These are phyloP conservation scores for Spirogloea muscicola DNA, from an alignment of 139 green algal genomes.

Conservation along the genomic window DNA sequence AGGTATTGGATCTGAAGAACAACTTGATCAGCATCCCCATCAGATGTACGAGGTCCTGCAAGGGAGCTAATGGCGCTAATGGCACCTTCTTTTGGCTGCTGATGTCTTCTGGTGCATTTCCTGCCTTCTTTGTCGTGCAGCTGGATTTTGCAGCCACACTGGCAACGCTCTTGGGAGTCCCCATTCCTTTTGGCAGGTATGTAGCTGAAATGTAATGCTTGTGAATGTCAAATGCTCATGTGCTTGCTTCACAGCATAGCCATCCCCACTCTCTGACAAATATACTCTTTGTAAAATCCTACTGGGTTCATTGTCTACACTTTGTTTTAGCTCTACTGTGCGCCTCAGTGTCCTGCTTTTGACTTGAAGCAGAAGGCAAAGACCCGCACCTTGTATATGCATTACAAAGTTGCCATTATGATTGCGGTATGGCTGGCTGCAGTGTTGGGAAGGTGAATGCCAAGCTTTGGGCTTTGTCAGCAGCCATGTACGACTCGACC, in stretches of 20 bases:
- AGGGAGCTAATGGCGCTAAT: too few species aligned
- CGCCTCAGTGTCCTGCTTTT: background rate
- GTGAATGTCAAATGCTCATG: background rate
- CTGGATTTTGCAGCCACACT: constrained; percentile 81
- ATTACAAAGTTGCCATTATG: background rate
- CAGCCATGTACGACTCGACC: background rate
- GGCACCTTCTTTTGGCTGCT: too few species aligned
- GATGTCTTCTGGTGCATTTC: too few species aligned
- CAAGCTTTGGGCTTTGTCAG: constrained; percentile 1
- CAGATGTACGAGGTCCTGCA: background rate
- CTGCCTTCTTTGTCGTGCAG: constrained; percentile 65
- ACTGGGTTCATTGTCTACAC: background rate
- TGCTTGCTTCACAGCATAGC: constrained; percentile 1
- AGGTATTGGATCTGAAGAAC: constrained; percentile 1
- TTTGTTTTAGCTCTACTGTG: background rate
- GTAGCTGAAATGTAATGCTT: too few species aligned
- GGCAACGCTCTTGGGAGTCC: constrained; percentile 73
- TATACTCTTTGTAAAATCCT: background rate
- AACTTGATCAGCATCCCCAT: background rate
- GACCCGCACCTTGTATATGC: background rate
- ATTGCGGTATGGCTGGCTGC: background rate
- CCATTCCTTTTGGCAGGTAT: constrained; percentile 53
- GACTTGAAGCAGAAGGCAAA: background rate
- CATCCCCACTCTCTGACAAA: background rate
- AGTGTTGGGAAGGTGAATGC: constrained; percentile 8